Evolutionary conservation across 495 filamentous ascomycete genomes (phyloP), one percentile per base, ranked within the genome.

Genomic region (Penicillium paxilli): DNA sequence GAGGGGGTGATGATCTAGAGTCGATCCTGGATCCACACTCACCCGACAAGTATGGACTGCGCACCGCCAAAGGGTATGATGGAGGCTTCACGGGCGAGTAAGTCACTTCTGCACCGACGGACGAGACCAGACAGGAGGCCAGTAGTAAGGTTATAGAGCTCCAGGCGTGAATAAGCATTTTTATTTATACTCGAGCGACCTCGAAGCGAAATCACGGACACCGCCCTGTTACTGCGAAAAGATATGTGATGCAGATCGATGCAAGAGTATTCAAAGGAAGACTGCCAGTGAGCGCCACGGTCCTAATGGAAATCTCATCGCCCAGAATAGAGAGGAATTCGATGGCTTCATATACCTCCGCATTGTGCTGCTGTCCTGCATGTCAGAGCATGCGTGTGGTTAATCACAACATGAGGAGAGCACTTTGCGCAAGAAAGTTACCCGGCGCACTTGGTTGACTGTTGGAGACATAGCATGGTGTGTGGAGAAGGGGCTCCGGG

Each of bases 11-110:
- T n/a, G n/a, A n/a, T n/a, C n/a, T n/a, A n/a, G n/a, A n/a, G n/a
- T n/a, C n/a, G n/a, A n/a, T n/a, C n/a, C n/a, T n/a, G n/a, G n/a
- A n/a, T n/a, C n/a, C n/a, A n/a, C n/a, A 57, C 66, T 37, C 47
- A 72, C 69, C 62, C 23, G 70, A 74, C 33, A 74, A 49, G 47
- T 75, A 77, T 40, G 73, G 72, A 56, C 66, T 74, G 17, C 66
- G 64, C 35, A 77, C 72, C 0, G 74, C 74, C 20, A 77, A 37
- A 6, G 73, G 73, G 57, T 77, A 77, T 32, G 73, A 67, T 22
- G 70, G 73, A 33, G 72, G 71, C 26, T 61, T 51, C 19, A 76
- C 35, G 8, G 72, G 72, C 12, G 62, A 62, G 47, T 70, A 73
- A 20, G 56, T 58, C 5, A 61, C 60, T 4, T 59, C 64, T 44